Evolutionary conservation across 805 yeast species (phyloP).

Genomic region (Suhomyces xylopsoci): DNA sequence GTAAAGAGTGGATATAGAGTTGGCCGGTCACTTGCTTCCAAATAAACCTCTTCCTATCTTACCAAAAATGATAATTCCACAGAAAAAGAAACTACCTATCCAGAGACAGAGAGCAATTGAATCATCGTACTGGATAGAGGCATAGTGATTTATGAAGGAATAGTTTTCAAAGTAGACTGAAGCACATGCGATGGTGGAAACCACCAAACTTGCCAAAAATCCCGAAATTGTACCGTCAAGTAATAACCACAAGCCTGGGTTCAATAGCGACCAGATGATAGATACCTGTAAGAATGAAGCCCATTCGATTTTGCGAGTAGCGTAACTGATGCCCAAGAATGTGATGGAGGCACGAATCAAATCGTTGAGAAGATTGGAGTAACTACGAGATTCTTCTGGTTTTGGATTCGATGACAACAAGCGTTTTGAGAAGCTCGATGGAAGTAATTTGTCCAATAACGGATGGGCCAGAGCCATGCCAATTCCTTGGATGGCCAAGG

Average conservation of each 20-base stretch:
- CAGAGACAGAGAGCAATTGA: constrained; percentile 47
- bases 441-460: constrained; percentile 32
- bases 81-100: constrained; percentile 62
- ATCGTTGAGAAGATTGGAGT: constrained; percentile 34
- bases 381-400: constrained; percentile 20
- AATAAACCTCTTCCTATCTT: constrained; percentile 61
- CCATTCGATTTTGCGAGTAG: constrained; percentile 70
- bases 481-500: constrained; percentile 51
- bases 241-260: constrained; percentile 64
- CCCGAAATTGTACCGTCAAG: constrained; percentile 60
- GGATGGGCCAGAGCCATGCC: constrained; percentile 59
- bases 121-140: constrained; percentile 18
- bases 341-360: constrained; percentile 49
- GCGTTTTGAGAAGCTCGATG: constrained; percentile 27
- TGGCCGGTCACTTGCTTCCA: constrained; percentile 6
- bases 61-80: constrained; percentile 65
- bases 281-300: constrained; percentile 61
- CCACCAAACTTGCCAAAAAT: constrained; percentile 37
- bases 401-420: constrained; percentile 40
- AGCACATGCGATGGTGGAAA: constrained; percentile 30
- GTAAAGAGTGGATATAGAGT: background rate
- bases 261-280: constrained; percentile 57
- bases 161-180: constrained; percentile 29
- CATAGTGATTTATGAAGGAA: constrained; percentile 15
- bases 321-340: constrained; percentile 67